These are phyloP conservation scores for Globisporangium acanthophoron DNA, from an alignment of 352 stramenopile genomes.

Conservation along the genomic window DNA sequence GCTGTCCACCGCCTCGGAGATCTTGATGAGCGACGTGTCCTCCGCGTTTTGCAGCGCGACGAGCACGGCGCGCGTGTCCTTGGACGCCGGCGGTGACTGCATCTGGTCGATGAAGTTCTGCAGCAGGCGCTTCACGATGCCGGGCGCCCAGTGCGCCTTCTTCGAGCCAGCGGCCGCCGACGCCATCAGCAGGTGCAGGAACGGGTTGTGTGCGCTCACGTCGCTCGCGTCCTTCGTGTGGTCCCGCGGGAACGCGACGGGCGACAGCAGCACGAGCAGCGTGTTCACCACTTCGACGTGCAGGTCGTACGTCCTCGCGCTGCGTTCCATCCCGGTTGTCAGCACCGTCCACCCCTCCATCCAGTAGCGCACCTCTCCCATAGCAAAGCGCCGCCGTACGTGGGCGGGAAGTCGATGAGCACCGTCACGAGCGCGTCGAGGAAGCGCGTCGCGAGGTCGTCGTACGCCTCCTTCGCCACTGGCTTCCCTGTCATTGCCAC, in stretches of 20 bases:
- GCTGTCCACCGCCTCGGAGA: constrained; percentile 39
- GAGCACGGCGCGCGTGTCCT: constrained; percentile 25
- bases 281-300: constrained; percentile 75
- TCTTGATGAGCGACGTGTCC: constrained; percentile 55
- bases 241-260: constrained; percentile 56
- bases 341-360: not conserved
- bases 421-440: constrained; percentile 54
- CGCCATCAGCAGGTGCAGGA: constrained; percentile 62
- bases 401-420: constrained; percentile 56
- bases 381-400: constrained; percentile 21
- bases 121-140: constrained; percentile 52
- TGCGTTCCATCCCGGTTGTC: not conserved
- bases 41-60: constrained; percentile 38
- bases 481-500: constrained; percentile 15
- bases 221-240: constrained; percentile 40
- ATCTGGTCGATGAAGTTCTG: constrained; percentile 56
- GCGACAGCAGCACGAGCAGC: constrained; percentile 61
- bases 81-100: constrained; percentile 24
- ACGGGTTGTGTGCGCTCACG: constrained; percentile 47
- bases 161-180: constrained; percentile 22
- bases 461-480: constrained; percentile 17
- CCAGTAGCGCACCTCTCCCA: not conserved
- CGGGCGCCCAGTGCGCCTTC: constrained; percentile 42
- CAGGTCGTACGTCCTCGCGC: constrained; percentile 53
- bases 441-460: constrained; percentile 63